phyloP scores from a whole-genome alignment of 2,329 filamentous ascomycete species.

The Diaporthe australafricana region DNA sequence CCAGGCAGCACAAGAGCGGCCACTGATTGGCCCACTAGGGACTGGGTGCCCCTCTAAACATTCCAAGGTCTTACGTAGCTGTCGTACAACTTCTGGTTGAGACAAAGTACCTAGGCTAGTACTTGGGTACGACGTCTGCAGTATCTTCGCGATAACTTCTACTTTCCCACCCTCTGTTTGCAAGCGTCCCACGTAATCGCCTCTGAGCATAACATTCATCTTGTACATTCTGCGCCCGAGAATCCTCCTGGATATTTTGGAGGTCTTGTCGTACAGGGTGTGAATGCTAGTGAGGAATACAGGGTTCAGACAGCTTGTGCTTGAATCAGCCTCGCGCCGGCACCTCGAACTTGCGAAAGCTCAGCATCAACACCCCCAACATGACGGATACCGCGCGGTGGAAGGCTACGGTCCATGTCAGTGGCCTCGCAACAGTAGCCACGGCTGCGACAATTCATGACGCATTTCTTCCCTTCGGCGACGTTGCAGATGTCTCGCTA shows the following conservation, averaged over 20 bases:
- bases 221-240: not conserved
- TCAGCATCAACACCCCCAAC: constrained; percentile 17
- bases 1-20: not conserved
- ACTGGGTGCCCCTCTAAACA: constrained; percentile 25
- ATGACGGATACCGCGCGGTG: constrained; percentile 88
- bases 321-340: not conserved
- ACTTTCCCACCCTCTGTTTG: not conserved
- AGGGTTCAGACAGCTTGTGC: not conserved
- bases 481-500: constrained; percentile 90
- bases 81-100: constrained; percentile 9
- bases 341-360: constrained; percentile 30
- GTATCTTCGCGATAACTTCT: constrained; percentile 3
- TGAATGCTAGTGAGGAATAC: not conserved
- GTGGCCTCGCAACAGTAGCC: constrained; percentile 84
- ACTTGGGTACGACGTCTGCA: constrained; percentile 7
- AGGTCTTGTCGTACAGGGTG: not conserved
- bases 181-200: not conserved
- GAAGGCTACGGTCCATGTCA: constrained; percentile 93
- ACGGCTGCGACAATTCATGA: constrained; percentile 82
- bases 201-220: not conserved
- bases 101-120: not conserved
- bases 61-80: constrained; percentile 22
- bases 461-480: constrained; percentile 96
- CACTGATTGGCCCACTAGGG: constrained; percentile 31
- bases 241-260: not conserved